phyloP scores from a whole-genome alignment of 495 filamentous ascomycete species.

The Aspergillus olivimuriae region DNA sequence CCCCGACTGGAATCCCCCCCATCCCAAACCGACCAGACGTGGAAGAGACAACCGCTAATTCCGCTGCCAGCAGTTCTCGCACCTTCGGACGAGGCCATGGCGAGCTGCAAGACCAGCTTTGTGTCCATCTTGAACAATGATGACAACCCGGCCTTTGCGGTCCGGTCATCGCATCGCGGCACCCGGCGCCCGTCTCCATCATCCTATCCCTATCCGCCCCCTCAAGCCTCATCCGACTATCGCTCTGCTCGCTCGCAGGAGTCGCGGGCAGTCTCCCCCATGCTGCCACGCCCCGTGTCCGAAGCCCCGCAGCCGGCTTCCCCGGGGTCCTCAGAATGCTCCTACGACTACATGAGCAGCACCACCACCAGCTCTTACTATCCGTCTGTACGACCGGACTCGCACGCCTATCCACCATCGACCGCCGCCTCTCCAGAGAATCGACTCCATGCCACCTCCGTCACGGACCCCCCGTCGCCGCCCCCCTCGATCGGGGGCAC shows the following conservation, averaged over 20 bases:
- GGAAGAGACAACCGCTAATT: not conserved
- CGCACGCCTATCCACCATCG: slow-evolving; percentile 14
- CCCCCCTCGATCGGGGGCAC: slow-evolving; percentile 19
- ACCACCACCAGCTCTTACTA: slow-evolving; percentile 14
- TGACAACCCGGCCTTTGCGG: slow-evolving; percentile 42
- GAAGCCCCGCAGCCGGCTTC: slow-evolving; percentile 27
- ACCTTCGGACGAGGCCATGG: slow-evolving; percentile 28
- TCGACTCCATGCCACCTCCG: slow-evolving; percentile 19
- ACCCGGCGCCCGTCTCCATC: slow-evolving; percentile 25
- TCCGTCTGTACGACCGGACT: slow-evolving; percentile 13
- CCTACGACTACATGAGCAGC: slow-evolving; percentile 33
- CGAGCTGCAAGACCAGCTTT: slow-evolving; percentile 31
- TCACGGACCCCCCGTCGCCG: slow-evolving; percentile 21
- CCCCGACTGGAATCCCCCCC: too few relatives aligned
- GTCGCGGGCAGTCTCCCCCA: slow-evolving; percentile 23
- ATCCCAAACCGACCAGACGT: not conserved
- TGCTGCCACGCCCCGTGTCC: slow-evolving; percentile 18
- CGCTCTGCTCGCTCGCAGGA: slow-evolving; percentile 19
- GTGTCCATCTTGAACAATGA: slow-evolving; percentile 47
- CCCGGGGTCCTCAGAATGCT: slow-evolving; percentile 35
- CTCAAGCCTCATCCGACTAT: slow-evolving; percentile 25
- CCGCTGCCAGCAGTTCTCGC: not conserved
- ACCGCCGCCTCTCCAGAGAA: slow-evolving; percentile 19
- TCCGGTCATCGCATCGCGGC: slow-evolving; percentile 35
- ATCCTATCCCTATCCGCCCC: slow-evolving; percentile 21